These are phyloP conservation scores for Acorus gramineus DNA, from an alignment of 106 monocot genomes.

Conservation along the genomic window DNA sequence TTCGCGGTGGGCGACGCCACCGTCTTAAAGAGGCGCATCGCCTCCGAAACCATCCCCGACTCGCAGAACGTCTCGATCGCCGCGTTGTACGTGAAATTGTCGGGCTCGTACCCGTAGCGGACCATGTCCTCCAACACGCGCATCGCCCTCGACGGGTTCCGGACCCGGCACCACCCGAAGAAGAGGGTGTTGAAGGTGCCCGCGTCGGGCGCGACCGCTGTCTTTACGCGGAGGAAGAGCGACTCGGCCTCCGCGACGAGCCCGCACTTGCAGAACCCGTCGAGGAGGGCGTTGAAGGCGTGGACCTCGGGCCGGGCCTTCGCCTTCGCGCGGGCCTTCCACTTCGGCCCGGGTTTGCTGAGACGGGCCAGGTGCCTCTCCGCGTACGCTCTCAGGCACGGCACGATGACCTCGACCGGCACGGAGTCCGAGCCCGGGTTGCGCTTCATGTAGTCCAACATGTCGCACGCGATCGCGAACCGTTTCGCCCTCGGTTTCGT, in stretches of 20 bases:
- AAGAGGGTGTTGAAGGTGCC: slow-evolving; percentile 82
- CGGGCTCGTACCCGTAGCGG: slow-evolving; percentile 44
- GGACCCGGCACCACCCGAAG: slow-evolving; percentile 93
- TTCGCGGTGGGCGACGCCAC: slow-evolving; percentile 89
- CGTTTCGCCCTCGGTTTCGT: slow-evolving; percentile 67
- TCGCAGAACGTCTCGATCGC: slow-evolving; percentile 78
- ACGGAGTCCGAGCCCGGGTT: slow-evolving; percentile 25
- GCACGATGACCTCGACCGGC: slow-evolving; percentile 38
- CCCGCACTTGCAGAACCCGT: slow-evolving; percentile 80
- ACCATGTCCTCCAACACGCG: slow-evolving; percentile 90
- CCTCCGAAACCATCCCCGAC: slow-evolving; percentile 64
- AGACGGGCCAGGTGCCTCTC: slow-evolving; percentile 75
- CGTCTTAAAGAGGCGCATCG: slow-evolving; percentile 74
- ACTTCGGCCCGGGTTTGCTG: slow-evolving; percentile 46
- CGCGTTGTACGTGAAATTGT: slow-evolving; percentile 83
- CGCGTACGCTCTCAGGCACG: slow-evolving; percentile 36
- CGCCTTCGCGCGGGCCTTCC: slow-evolving; percentile 50
- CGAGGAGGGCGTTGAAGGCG: slow-evolving; percentile 77
- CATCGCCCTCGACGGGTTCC: slow-evolving; percentile 72
- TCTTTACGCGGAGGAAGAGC: slow-evolving; percentile 62
- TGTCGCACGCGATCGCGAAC: slow-evolving; percentile 70
- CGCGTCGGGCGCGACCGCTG: slow-evolving; percentile 46
- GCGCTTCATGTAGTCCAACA: slow-evolving; percentile 83
- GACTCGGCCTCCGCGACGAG: slow-evolving; percentile 53
- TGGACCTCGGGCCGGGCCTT: slow-evolving; percentile 61